Base-by-base conservation (phyloP, 306 rosid genomes). In the Fragaria nilgerrensis region DNA sequence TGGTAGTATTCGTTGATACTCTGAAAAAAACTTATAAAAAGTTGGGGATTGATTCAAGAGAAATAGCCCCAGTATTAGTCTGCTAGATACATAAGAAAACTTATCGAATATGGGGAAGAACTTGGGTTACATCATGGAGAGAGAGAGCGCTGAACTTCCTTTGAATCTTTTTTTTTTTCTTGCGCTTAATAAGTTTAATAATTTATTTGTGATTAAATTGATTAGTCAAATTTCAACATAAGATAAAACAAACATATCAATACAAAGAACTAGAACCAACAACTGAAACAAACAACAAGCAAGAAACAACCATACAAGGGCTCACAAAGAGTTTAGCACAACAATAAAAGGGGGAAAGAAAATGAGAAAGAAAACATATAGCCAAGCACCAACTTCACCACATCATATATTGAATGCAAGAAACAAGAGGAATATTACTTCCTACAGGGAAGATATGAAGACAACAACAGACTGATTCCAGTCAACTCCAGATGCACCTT, bases 201-300 rank as follows among this genome's bases (percentile, higher is more conserved):
- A n/a, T n/a, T n/a, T n/a, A n/a, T n/a, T n/a, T n/a, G n/a, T n/a
- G n/a, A n/a, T n/a, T n/a, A n/a, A n/a, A n/a, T n/a, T n/a, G n/a
- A n/a, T n/a, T n/a, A n/a, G n/a, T n/a, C 87, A 68, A 37, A 47
- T 34, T 14, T 71, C 29, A 37, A 22, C 47, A 76, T 36, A 83
- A 63, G 64, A 75, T 62, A 34, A 78, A 44, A 44, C 36, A 84
- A 48, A 23, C 62, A 5, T 22, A 25, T 61, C 59, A 59, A 17
- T 27, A 41, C 4, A 43, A 13, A 9, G 41, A 14, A 2, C 10
- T 12, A 25, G 20, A 44, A 59, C 49, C 36, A 29, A 23, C 78
- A 56, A 23, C 39, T 22, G 25, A 74, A 23, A 22, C 68, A 74
- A 58, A 2, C 41, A 73, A 41, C 72, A 67, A 20, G 44, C 69